Base-by-base conservation (phyloP, 1,139 yeast species). In the Blastobotrys serpentis region DNA sequence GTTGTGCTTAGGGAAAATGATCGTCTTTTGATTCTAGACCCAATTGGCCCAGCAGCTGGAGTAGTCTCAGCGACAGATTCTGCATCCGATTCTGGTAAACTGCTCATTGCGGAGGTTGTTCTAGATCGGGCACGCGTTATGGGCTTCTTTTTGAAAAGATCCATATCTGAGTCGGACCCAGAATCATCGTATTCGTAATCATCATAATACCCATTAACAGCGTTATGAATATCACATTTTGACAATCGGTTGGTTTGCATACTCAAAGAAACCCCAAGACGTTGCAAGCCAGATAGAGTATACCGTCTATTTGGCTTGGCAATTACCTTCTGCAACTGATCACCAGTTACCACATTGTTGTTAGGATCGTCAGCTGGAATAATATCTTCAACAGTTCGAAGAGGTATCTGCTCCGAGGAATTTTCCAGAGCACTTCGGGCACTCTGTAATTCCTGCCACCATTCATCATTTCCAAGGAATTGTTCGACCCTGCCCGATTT, bases 181-280 rank as follows among this genome's bases (percentile, higher is more conserved):
- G 46, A 47, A 18, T 46, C 57, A 4, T 55, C 56, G 25, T 19
- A 19, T 1, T 54, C 59, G 16, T 52, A 56, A 32, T 56, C 67
- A 38, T 56, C 58, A 25, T 47, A 50, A 17, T 47, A 47, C 13
- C 49, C 52, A 2, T 30, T 25, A 5, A 45, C 36, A 2, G 48
- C 46, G 36, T 43, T 43, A 17, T 37, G 37, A 32, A 50, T 45
- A 14, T 50, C 51, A 11, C 33, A 33, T 16, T 34, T 30, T 17
- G 47, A 37, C 7, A 81, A 67, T 55, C 70, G 71, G 52, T 74
- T 78, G 0, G 90, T 78, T 49, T 82, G 84, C 82, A 88, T 84
- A 46, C 84, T 82, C 46, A 87, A 71, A 0, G 90, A 79, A 13
- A 86, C 78, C 0, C 96, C 96, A 60, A 84, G 74, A 52, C 79